A percentile compares a stretch with the other conserved stretches of the same genome.
Conservation (phyloP, 306 rosid species). For the Cyamopsis tetragonoloba region DNA sequence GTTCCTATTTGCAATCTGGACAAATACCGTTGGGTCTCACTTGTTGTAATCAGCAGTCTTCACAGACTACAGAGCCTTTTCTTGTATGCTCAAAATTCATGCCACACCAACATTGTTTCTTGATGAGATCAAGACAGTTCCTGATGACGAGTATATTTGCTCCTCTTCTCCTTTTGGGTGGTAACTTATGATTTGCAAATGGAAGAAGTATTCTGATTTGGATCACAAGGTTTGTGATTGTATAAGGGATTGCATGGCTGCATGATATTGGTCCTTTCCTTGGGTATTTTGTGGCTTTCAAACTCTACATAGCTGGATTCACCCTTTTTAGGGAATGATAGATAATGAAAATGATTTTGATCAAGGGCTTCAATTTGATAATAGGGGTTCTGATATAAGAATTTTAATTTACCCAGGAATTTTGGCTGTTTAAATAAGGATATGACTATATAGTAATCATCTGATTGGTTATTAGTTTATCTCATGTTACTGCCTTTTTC, state of each 20-base stretch:
- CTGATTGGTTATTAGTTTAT: background rate
- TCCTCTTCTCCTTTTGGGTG: conserved; percentile 44
- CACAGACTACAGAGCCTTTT: conserved; percentile 32
- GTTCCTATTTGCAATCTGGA: conserved; percentile 37
- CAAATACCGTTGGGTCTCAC: conserved; percentile 38
- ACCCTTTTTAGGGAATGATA: background rate
- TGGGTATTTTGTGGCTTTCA: conserved; percentile 1
- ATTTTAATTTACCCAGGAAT: background rate
- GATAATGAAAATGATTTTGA: background rate
- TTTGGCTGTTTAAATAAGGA: conserved; percentile 5
- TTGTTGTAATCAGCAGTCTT: conserved; percentile 35
- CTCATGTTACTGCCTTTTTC: background rate
- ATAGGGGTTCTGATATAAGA: background rate
- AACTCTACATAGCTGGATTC: background rate
- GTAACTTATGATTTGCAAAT: conserved; percentile 34
- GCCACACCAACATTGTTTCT: conserved; percentile 30
- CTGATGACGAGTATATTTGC: conserved; percentile 39
- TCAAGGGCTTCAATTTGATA: background rate
- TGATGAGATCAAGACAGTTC: conserved; percentile 45
- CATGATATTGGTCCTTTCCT: background rate
- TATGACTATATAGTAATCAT: background rate
- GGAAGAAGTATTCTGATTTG: conserved; percentile 4
- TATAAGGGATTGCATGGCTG: too few relatives aligned
- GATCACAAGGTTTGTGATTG: background rate
- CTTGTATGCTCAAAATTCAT: conserved; percentile 37